A percentile compares a stretch with the other conserved stretches of the same genome.
Evolutionary conservation across 2,329 filamentous ascomycete species (phyloP).

Genomic region (Nothomitra cinnamomea): DNA sequence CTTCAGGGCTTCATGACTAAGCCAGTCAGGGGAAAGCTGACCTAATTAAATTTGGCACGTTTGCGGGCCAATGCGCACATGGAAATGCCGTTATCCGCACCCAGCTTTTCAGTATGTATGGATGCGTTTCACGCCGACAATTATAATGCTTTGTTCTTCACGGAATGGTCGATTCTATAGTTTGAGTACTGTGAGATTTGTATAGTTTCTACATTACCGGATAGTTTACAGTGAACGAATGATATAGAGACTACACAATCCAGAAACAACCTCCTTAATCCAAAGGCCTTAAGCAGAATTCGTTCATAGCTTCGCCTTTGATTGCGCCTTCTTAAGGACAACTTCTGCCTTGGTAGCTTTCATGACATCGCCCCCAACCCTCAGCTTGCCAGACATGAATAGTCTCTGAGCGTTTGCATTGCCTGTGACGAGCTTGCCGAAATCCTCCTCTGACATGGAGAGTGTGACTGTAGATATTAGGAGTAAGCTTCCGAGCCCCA

Average conservation of each 20-base stretch:
- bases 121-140: too few species aligned
- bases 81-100: too few species aligned
- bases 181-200: too few species aligned
- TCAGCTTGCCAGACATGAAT: conserved; percentile 97
- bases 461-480: conserved; percentile 51
- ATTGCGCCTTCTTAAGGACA: conserved; percentile 74
- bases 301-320: conserved; percentile 61
- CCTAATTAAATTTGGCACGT: too few species aligned
- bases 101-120: too few species aligned
- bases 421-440: conserved; percentile 63
- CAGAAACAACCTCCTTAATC: neutral
- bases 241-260: neutral
- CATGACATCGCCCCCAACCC: conserved; percentile 97
- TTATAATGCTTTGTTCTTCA: too few species aligned
- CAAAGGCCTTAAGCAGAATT: neutral
- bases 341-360: conserved; percentile 95
- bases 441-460: conserved; percentile 68
- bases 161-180: too few species aligned
- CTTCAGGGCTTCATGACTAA: too few species aligned
- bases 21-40: too few species aligned
- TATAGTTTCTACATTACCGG: too few species aligned
- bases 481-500: neutral
- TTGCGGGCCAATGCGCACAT: too few species aligned
- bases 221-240: neutral
- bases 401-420: conserved; percentile 88